phyloP scores from a whole-genome alignment of 2,329 filamentous ascomycete genomes.

The Ceratocystis variospora region DNA sequence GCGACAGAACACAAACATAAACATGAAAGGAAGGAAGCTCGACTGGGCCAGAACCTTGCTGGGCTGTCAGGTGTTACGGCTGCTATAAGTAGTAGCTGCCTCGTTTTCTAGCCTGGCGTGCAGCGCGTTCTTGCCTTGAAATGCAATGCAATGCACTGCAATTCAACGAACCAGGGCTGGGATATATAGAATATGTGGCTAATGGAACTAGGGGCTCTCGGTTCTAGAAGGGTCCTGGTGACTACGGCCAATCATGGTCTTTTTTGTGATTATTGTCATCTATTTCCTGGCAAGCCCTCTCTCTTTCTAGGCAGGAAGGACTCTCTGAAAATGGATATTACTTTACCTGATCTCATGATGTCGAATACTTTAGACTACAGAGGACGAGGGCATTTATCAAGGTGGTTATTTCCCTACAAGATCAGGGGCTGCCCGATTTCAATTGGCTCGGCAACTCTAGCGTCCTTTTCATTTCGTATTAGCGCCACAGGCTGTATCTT shows the following conservation, averaged over 20 bases:
- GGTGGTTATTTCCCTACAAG: background rate
- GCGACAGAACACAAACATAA: background rate
- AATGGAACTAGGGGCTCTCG: background rate
- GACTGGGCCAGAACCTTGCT: background rate
- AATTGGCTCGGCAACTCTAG: slow-evolving; percentile 8
- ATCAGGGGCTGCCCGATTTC: background rate
- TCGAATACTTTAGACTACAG: background rate
- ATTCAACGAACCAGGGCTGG: background rate
- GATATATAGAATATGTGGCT: background rate
- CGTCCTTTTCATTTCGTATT: background rate
- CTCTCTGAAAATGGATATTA: background rate
- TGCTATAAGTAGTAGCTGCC: slow-evolving; percentile 5
- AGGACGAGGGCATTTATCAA: too few species aligned
- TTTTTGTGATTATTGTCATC: too few species aligned
- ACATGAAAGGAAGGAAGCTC: background rate
- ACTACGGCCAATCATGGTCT: background rate
- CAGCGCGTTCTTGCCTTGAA: slow-evolving; percentile 2
- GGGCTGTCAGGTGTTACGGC: background rate
- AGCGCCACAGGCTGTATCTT: background rate
- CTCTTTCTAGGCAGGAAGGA: background rate
- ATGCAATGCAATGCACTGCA: slow-evolving; percentile 7
- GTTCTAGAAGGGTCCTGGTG: background rate
- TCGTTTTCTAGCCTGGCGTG: background rate
- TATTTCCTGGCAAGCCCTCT: background rate
- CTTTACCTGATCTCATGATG: background rate